Evolutionary conservation across 805 yeast genomes (phyloP), one percentile per base, ranked within the genome.

Genomic region (Saccharomycopsis malanga): DNA sequence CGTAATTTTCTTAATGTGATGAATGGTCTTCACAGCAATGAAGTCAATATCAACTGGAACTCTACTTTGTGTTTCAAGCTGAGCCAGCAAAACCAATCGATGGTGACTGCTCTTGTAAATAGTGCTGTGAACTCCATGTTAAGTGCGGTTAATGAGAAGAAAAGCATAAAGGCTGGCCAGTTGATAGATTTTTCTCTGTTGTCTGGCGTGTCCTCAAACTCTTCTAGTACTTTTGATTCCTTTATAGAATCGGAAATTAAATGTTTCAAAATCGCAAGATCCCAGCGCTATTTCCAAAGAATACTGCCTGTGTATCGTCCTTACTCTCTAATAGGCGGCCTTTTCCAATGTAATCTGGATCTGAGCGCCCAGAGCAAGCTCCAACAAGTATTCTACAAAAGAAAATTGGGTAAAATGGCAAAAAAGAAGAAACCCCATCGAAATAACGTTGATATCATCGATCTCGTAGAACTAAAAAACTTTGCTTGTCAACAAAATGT

Each of bases 21-120:
- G 10, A 44, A 49, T 23, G 18, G 38, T 7, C 21, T 37, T 10
- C 39, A 34, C 23, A 21, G 24, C 10, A 41, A 38, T 10, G 44
- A 39, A 22, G 38, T 42, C 34, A 44, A 49, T 14, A 34, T 45
- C 22, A 44, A 44, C 24, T 49, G 52, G 52, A 49, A 49, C 38
- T 44, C 48, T 4, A 49, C 52, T 3, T 34, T 49, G 10, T 49
- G 52, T 24, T 4, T 49, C 7, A 39, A 34, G 18, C 34, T 39
- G n/a, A 41, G 23, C 15, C 35, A 30, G n/a, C 20, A 14, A n/a
- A 32, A 41, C 27, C 18, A 41, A 4, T 5, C 22, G 36, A 18
- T 32, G 9, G 5, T 9, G 6, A 7, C 9, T 14, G 17, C 15
- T 7, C 15, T 27, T 27, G 10, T 27, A 7, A 27, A 32, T 18